Evolutionary conservation across 805 yeast species (phyloP).

Genomic region (Pichia cabralensis): DNA sequence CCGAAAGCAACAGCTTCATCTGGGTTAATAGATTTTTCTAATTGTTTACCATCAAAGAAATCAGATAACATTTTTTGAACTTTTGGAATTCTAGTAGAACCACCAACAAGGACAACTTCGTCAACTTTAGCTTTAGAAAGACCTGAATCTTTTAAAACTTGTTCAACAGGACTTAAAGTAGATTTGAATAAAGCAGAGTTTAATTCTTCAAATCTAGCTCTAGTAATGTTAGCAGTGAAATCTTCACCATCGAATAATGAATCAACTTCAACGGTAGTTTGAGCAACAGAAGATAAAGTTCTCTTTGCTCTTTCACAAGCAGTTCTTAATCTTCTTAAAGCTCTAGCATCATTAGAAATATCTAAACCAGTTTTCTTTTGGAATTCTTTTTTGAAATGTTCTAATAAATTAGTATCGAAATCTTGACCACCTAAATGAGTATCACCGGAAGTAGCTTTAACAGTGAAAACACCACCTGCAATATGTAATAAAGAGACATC

Average conservation of each 20-base stretch:
- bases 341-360: constrained; percentile 85
- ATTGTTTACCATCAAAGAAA: constrained; percentile 94
- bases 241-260: constrained; percentile 93
- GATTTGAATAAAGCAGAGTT: constrained; percentile 89
- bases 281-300: constrained; percentile 92
- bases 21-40: constrained; percentile 95
- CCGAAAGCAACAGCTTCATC: constrained; percentile 99
- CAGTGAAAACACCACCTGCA: constrained; percentile 95
- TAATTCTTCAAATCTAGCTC: constrained; percentile 97
- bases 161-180: constrained; percentile 89
- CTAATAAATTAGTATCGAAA: constrained; percentile 92
- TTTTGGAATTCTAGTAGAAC: constrained; percentile 99
- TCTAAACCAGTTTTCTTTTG: constrained; percentile 85
- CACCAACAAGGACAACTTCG: constrained; percentile 96
- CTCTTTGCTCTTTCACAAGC: constrained; percentile 99
- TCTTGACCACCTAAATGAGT: constrained; percentile 99
- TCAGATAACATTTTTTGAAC: constrained; percentile 89
- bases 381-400: constrained; percentile 89
- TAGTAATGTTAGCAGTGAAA: constrained; percentile 85
- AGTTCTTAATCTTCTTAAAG: constrained; percentile 95
- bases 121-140: constrained; percentile 75
- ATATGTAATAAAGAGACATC: constrained; percentile 90
- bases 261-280: constrained; percentile 94
- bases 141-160: constrained; percentile 88
- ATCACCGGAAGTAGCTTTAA: constrained; percentile 98